These are phyloP conservation scores for Pestalotiopsis fici DNA, from an alignment of 2,329 filamentous ascomycete species.

Conservation along the genomic window DNA sequence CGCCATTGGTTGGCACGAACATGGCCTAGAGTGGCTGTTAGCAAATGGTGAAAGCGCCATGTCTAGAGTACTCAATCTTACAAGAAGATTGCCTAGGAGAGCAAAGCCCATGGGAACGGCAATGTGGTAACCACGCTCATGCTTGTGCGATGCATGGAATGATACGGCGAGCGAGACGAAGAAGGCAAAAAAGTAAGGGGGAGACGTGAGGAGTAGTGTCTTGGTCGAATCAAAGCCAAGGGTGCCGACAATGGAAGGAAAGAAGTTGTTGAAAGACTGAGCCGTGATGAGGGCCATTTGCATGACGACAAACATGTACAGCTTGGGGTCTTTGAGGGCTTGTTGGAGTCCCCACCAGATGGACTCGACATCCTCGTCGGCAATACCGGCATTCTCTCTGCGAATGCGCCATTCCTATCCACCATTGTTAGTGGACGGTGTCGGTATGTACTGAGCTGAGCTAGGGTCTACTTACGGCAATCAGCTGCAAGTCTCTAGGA, in stretches of 20 bases:
- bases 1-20: slow-evolving; percentile 20
- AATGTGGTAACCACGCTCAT: slow-evolving; percentile 22
- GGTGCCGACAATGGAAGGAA: slow-evolving; percentile 18
- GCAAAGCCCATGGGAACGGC: slow-evolving; percentile 19
- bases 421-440: not conserved
- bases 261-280: slow-evolving; percentile 21
- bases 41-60: not conserved
- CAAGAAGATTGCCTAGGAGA: slow-evolving; percentile 10
- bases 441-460: not conserved
- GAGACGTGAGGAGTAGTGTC: slow-evolving; percentile 21
- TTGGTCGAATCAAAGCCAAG: slow-evolving; percentile 19
- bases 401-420: slow-evolving; percentile 24
- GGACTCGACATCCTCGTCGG: slow-evolving; percentile 22
- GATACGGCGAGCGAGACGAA: slow-evolving; percentile 17
- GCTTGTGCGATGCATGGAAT: slow-evolving; percentile 21
- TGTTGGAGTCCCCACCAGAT: slow-evolving; percentile 18
- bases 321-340: slow-evolving; percentile 21
- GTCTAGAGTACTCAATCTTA: not conserved
- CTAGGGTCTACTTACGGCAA: slow-evolving; percentile 15
- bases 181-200: slow-evolving; percentile 19
- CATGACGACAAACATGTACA: slow-evolving; percentile 24
- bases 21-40: slow-evolving; percentile 2
- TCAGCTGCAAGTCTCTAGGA: slow-evolving; percentile 15
- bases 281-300: slow-evolving; percentile 23
- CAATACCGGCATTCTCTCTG: slow-evolving; percentile 24